phyloP scores from a whole-genome alignment of 768 basidiomycete species.

The Leccinum obscurum region DNA sequence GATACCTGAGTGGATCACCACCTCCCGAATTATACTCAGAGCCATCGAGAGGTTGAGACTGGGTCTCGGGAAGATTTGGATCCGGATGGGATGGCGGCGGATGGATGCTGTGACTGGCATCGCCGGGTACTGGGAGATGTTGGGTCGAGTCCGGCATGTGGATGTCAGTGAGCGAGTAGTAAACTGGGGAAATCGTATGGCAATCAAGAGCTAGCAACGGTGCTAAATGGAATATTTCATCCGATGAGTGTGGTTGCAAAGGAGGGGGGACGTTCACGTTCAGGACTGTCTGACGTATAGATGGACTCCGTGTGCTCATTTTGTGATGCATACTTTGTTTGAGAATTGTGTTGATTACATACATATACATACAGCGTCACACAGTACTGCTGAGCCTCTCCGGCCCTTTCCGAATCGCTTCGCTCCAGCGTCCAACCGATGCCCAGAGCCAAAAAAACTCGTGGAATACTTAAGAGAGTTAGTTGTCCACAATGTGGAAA shows the following conservation, averaged over 20 bases:
- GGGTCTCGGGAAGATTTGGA: too few species aligned
- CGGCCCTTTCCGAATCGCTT: not conserved
- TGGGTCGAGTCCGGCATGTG: too few species aligned
- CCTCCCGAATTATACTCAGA: too few species aligned
- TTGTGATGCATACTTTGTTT: too few species aligned
- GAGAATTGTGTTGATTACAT: not conserved
- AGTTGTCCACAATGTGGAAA: not conserved
- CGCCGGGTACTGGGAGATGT: too few species aligned
- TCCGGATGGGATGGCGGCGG: too few species aligned
- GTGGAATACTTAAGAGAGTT: not conserved
- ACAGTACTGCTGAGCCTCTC: not conserved
- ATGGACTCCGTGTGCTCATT: not conserved
- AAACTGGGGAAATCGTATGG: not conserved
- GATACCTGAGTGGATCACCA: too few species aligned
- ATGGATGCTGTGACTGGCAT: too few species aligned
- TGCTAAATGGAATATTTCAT: not conserved
- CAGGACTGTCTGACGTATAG: not conserved
- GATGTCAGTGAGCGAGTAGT: not conserved
- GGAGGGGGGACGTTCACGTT: not conserved
- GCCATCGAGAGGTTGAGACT: too few species aligned
- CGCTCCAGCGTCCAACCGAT: not conserved
- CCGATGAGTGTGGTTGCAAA: not conserved
- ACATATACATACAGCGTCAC: not conserved
- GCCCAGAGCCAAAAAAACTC: not conserved
- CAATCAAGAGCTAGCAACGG: not conserved